Base-by-base conservation (phyloP, 2,329 filamentous ascomycete genomes). In the Beauveria sp. region DNA sequence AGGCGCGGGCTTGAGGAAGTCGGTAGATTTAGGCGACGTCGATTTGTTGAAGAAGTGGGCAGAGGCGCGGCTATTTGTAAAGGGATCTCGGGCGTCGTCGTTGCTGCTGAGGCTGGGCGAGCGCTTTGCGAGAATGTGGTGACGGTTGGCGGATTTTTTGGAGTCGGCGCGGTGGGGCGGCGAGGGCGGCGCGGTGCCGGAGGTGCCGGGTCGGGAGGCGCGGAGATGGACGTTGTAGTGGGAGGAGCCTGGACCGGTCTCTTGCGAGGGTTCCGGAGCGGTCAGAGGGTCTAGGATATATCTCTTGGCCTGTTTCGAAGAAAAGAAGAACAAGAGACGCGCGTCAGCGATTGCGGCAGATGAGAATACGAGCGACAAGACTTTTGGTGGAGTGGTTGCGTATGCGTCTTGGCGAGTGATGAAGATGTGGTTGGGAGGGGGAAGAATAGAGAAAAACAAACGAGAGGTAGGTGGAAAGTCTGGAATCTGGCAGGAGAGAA, bases 271-370 rank as follows among this genome's bases (percentile, higher is more conserved):
- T 64, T 89, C 85, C 10, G 86, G 86, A 24, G 81, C 86, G 67
- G 79, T 85, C 64, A 91, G 77, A 65, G 88, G 89, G 67, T 89
- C 86, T 65, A 91, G 82, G 50, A 91, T 77, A 69, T 88, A 86
- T 68, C 84, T 81, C 58, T 80, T 77, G 49, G 87, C 86, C 87
- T 90, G 69, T 62, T 54, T 54, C 8, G 4, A 16, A 8, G 38
- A 5, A 30, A 34, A 46, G 30, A n/a, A 24, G 3, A 28, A 12
- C 8, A 30, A 38, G 20, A 45, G 18, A 54, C 45, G 45, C 20
- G 60, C 49, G 58, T 60, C 58, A 60, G 58, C 38, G 38, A 59
- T 10, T 52, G 57, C 28, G 28, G 40, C 49, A 47, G 42, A 38
- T 5, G 14, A 28, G 18, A 38, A 40, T 40, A 58, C 43, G 55